Evolutionary conservation across 441 rosid species (phyloP).

Genomic region (Syzygium syzygioides): DNA sequence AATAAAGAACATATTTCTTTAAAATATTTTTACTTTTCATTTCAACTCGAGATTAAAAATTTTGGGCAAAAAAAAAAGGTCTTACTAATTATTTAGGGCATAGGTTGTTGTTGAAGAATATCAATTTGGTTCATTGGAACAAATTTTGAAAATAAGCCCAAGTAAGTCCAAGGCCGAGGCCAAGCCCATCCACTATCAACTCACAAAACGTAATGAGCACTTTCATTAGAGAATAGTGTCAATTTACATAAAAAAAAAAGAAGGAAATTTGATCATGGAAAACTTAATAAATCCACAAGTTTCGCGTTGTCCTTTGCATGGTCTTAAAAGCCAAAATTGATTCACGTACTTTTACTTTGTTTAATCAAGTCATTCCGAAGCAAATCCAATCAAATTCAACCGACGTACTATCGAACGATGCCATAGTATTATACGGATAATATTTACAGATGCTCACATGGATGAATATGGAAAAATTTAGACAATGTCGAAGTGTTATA

Average conservation of each 20-base stretch:
- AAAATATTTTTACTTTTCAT: too few species aligned
- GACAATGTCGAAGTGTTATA: neutral
- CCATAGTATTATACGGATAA: neutral
- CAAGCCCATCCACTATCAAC: neutral
- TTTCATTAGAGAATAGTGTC: neutral
- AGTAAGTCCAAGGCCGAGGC: neutral
- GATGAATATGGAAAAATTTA: neutral
- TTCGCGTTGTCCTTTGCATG: neutral
- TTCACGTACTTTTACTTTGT: neutral
- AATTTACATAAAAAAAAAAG: neutral
- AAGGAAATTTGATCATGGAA: neutral
- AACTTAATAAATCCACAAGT: neutral
- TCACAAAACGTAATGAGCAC: neutral
- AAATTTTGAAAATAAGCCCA: neutral
- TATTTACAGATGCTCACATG: neutral
- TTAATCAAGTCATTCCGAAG: neutral
- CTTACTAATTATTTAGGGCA: neutral
- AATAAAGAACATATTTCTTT: too few species aligned
- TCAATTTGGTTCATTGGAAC: neutral
- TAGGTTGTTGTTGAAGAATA: neutral
- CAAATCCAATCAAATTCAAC: too few species aligned
- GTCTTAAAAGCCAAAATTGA: neutral
- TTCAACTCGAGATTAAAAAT: too few species aligned
- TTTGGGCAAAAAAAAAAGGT: neutral
- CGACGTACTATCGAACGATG: neutral